A percentile compares a stretch with the other conserved stretches of the same genome.
Evolutionary conservation across 345 rosid species (phyloP).

Genomic region (Eucalyptus pumila): DNA sequence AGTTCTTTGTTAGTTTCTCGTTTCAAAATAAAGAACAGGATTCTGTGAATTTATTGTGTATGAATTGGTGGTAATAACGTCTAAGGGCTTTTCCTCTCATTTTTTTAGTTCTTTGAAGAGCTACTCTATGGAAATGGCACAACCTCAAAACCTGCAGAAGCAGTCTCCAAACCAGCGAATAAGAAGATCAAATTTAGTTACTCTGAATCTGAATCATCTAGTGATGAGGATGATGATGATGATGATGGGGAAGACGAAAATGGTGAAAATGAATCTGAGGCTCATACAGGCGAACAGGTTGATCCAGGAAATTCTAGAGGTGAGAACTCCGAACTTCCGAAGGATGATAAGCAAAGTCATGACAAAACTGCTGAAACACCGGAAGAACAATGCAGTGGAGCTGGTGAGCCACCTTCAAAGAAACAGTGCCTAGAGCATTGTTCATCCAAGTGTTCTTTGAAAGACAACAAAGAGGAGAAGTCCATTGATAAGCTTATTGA

Average conservation of each 20-base stretch:
- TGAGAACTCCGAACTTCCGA: conserved; percentile 9
- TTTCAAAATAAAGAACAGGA: neutral
- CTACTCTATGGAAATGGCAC: conserved; percentile 37
- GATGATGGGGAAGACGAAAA: conserved; percentile 8
- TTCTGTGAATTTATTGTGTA: neutral
- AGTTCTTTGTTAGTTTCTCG: neutral
- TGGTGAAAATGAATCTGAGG: conserved; percentile 13
- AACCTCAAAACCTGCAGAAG: conserved; percentile 14
- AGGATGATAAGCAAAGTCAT: conserved; percentile 3
- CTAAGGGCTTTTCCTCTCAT: neutral
- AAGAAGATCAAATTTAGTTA: conserved; percentile 73
- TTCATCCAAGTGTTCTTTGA: conserved; percentile 10
- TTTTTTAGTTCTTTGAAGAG: conserved; percentile 74
- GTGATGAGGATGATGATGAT: conserved; percentile 24
- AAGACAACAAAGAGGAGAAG: conserved; percentile 31
- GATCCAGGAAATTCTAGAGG: conserved; percentile 8
- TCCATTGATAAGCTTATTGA: conserved; percentile 90
- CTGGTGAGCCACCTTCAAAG: conserved; percentile 52
- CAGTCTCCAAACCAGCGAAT: conserved; percentile 40
- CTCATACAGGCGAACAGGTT: conserved; percentile 1
- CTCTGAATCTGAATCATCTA: conserved; percentile 15
- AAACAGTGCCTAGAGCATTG: conserved; percentile 43
- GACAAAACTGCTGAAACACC: conserved; percentile 10
- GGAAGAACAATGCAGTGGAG: conserved; percentile 15
- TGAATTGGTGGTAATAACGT: neutral